Evolutionary conservation across 2,329 filamentous ascomycete genomes (phyloP), one percentile per base, ranked within the genome.

Genomic region (Monosporascus sp.): DNA sequence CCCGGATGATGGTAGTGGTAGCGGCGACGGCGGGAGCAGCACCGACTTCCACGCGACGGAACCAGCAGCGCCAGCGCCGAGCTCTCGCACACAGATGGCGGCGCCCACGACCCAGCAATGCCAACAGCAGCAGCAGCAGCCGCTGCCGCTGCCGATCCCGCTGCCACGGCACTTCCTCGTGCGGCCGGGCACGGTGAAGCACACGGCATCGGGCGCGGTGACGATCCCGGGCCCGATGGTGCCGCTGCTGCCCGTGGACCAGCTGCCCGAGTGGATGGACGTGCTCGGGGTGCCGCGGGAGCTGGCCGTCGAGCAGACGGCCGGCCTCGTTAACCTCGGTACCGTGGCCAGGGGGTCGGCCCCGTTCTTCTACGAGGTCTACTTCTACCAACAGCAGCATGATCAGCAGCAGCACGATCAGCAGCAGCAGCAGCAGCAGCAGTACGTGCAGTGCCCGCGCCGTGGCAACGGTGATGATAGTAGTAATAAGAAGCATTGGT

Each of bases 171-270:
- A 74, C 64, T 81, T 76, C 61, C 56, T 81, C 48, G 67, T 76
- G 54, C 72, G 77, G 1, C 74, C 72, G 6, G 64, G 62, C 2
- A 58, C 63, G 1, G 64, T 68, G n/a, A 59, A 55, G 24, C 55
- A 60, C 38, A 63, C 66, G 27, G 57, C 62, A 2, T 60, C 63
- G 5, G 63, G 67, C 51, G 50, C 53, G 18, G 48, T 60, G 7
- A 57, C 59, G 15, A 59, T 48, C 8, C 68, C 66, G 0, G 70
- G 68, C 3, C 63, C 65, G 6, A 70, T 78, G 3, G 77, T 82
- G 1, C 80, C 80, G 6, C 71, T 83, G n/a, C 70, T 83, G n/a
- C 72, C 79, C 0, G 63, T 75, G 14, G 79, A 82, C 60, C 70
- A 81, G 55, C 71, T 83, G 0, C 79, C 79, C 0, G 62, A 66